Evolutionary conservation across 345 rosid species (phyloP), one percentile per base, ranked within the genome.

Genomic region (Rhizophora mangle): DNA sequence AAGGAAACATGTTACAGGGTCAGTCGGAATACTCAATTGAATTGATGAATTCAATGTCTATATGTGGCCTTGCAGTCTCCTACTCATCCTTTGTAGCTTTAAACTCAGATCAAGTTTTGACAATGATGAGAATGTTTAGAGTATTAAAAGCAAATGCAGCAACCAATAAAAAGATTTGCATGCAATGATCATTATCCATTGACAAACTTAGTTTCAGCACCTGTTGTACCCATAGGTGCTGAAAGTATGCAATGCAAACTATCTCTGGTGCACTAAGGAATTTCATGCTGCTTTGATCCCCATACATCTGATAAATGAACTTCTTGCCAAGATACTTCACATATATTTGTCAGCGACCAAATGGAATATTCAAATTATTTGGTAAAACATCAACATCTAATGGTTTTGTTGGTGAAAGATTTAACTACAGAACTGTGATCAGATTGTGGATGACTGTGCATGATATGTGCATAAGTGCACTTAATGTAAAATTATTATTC

Each of bases 1-100:
- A 63, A 63, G 16, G 18, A 64, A 68, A 74, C 55, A 60, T 34
- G 55, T 7, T 8, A 63, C 57, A 52, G 5, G 58, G 19, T 62
- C 62, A 16, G 19, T 70, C 39, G 31, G 46, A 51, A 63, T 36
- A 54, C 18, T 36, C 60, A 56, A 56, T 15, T 26, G 1, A 21
- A 21, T 29, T 31, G 9, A 10, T 34, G 60, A 3, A 55, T 8
- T 70, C 29, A 4, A 60, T 62, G 51, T 56, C 29, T 0, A 2
- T 5, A 2, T 56, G 60, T 13, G 24, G 16, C 30, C 7, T 24
- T 56, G 60, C 30, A 21, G 29, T 24, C 5, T 21, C 16, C 18
- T 43, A 13, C 19, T 13, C 49, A 43, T 43, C 18, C 49, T 13
- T 13, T 43, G 49, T 13, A 43, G 4, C 15, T 43, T 43, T 43